Percentiles rank a stretch among this genome's conserved stretches.
Evolutionary conservation across 2,329 filamentous ascomycete species (phyloP).

Genomic region (Thielaviopsis populi): DNA sequence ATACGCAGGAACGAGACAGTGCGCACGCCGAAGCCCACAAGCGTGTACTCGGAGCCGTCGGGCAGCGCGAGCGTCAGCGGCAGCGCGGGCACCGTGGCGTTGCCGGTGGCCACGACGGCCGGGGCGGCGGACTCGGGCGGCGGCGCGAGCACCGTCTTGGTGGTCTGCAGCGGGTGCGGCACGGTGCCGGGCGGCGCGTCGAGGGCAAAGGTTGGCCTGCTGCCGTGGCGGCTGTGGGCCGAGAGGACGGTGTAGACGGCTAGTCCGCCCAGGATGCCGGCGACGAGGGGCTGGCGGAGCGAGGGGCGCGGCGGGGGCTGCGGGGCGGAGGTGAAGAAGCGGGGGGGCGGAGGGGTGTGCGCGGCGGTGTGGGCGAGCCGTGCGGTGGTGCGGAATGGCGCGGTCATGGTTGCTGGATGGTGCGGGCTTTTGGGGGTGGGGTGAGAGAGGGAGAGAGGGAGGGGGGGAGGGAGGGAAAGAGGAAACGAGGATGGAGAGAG

Average conservation of each 20-base stretch:
- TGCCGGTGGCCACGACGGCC: conserved; percentile 45
- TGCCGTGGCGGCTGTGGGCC: no score
- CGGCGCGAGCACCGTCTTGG: conserved; percentile 10
- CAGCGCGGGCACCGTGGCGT: conserved; percentile 64
- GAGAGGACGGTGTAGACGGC: not conserved
- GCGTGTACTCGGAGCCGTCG: conserved; percentile 56
- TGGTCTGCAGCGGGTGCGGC: conserved; percentile 11
- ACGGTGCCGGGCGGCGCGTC: conserved; percentile 13
- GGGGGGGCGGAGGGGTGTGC: not conserved
- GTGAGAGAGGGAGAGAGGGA: not conserved
- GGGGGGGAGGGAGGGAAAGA: not conserved
- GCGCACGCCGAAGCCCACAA: conserved; percentile 75
- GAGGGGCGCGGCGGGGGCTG: not conserved
- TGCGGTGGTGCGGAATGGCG: conserved; percentile 9
- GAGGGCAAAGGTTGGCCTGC: not conserved
- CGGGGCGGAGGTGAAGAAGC: conserved; percentile 11
- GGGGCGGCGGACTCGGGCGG: not conserved
- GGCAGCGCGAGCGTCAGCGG: conserved; percentile 53
- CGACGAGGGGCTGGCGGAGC: not conserved
- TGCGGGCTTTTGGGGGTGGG: not conserved
- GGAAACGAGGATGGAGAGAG: not conserved
- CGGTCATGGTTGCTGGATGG: not conserved
- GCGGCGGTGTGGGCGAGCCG: conserved; percentile 2
- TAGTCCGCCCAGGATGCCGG: not conserved
- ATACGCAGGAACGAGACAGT: conserved; percentile 81